A percentile compares a stretch with the other conserved stretches of the same genome.
Evolutionary conservation across 2,329 filamentous ascomycete genomes (phyloP).

Genomic region (Exutisphaerella laricina): DNA sequence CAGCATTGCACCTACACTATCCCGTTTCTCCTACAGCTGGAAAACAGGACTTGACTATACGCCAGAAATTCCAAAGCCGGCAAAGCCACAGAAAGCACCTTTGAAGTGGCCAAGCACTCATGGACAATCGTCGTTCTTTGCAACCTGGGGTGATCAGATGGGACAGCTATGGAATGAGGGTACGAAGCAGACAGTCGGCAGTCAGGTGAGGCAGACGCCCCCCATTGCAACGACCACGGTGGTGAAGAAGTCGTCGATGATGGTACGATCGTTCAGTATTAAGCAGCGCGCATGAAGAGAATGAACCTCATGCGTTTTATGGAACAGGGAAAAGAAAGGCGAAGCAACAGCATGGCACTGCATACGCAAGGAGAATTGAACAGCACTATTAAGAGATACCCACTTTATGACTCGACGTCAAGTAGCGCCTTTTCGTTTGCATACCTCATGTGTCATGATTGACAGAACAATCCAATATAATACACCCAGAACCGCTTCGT

Average conservation of each 20-base stretch:
- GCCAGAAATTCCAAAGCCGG: not conserved
- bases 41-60: not conserved
- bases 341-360: too few species aligned
- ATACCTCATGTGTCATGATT: not conserved
- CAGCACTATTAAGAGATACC: too few species aligned
- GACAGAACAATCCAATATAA: too few species aligned
- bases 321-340: too few species aligned
- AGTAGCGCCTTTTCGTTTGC: not conserved
- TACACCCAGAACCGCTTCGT: too few species aligned
- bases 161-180: not conserved
- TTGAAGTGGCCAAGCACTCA: not conserved
- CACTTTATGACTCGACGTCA: not conserved
- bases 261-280: too few species aligned
- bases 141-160: not conserved
- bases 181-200: not conserved
- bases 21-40: not conserved
- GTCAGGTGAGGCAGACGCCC: not conserved
- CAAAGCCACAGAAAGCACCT: not conserved
- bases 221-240: not conserved
- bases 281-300: not conserved
- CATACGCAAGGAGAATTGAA: too few species aligned
- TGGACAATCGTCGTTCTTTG: not conserved
- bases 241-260: too few species aligned
- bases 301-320: not conserved
- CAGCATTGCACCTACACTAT: slow-evolving; percentile 1